Evolutionary conservation across 2,329 filamentous ascomycete species (phyloP).

Genomic region (Xylariaceae sp.): DNA sequence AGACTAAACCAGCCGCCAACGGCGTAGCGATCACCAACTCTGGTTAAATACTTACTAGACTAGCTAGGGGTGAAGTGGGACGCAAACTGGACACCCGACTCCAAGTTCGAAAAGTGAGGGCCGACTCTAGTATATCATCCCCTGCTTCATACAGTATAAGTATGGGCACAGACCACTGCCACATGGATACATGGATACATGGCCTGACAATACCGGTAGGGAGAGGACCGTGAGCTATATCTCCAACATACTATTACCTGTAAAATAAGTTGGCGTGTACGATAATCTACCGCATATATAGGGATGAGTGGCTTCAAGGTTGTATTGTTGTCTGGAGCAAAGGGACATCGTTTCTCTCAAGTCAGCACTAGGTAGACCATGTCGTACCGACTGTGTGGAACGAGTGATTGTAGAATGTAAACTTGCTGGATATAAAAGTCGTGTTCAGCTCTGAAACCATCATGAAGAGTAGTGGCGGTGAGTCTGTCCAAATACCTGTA

Average conservation of each 20-base stretch:
- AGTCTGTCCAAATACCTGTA: too few relatives aligned
- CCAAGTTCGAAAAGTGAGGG: conserved; percentile 2
- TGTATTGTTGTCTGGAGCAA: too few relatives aligned
- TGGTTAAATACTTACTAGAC: too few relatives aligned
- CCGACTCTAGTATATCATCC: conserved; percentile 5
- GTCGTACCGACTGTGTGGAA: conserved; percentile 2
- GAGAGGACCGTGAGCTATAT: conserved; percentile 19
- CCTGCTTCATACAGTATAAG: conserved; percentile 10
- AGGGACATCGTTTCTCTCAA: too few relatives aligned
- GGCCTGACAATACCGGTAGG: background rate
- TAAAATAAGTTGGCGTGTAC: background rate
- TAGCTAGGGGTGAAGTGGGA: background rate
- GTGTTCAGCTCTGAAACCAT: background rate
- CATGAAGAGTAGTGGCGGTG: too few relatives aligned
- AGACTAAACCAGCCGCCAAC: conserved; percentile 9
- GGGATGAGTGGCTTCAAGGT: background rate
- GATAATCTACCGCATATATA: background rate
- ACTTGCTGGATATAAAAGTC: too few relatives aligned
- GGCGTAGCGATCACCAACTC: conserved; percentile 14
- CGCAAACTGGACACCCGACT: conserved; percentile 3
- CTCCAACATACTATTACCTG: background rate
- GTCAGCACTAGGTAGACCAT: too few relatives aligned
- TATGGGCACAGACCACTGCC: conserved; percentile 1
- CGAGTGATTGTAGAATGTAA: background rate
- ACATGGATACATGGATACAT: conserved; percentile 6